Base-by-base conservation (phyloP, 495 filamentous ascomycete species). In the Penicillium pulvis region DNA sequence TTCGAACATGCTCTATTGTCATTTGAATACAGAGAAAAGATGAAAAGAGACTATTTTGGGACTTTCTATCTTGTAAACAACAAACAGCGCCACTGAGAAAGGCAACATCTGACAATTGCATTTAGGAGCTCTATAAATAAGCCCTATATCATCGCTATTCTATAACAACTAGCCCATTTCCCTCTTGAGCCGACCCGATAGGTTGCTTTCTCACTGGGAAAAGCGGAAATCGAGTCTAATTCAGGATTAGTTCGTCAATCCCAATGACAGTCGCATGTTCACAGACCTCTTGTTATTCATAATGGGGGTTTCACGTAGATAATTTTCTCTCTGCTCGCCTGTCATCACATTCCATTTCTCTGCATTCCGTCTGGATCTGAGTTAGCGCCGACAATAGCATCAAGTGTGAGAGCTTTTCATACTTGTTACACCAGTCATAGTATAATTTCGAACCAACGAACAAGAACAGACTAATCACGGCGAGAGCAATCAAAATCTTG, bases 211-310 rank as follows among this genome's bases (percentile, higher is more conserved):
- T 47, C 20, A 47, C 20, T 16, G 44, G 16, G 46, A 49, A 28
- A 49, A 49, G 24, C 26, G 46, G 26, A 49, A 49, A 8, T 49
- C 46, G 16, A 49, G 1, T 30, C 46, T 49, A 30, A 23, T 30
- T 9, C 16, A 31, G 7, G 16, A 26, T 46, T 24, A 46, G 43
- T 8, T 46, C 11, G 9, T 44, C 19, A 46, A 11, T 8, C 12
- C 24, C 6, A 46, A 46, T 23, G 24, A 11, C 1, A 46, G 23
- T 17, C 0, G 7, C 4, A 6, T 23, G 19, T 46, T 10, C 19
- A 11, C 46, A 48, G 1, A 78, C 74, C 89, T 76, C 71, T 90
- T 91, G 60, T 87, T 90, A 26, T 88, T 88, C 59, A 78, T 75
- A 59, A 87, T 85, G 4, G 65, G 81, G 11, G 86, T 88, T 4